Conservation (phyloP, 495 filamentous ascomycete species). For the Annulohypoxylon maeteangense region DNA sequence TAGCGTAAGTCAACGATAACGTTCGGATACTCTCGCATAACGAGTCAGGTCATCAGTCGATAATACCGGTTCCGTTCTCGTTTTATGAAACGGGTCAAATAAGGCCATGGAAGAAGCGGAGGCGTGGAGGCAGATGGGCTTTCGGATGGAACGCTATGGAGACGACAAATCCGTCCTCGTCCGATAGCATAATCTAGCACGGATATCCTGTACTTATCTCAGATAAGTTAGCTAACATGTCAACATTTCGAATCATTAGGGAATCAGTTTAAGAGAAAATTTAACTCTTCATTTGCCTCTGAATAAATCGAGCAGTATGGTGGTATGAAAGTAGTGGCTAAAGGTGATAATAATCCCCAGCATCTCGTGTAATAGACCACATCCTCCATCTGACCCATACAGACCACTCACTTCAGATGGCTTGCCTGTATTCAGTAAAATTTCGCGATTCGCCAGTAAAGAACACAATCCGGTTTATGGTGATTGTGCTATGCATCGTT, state of each 20-base stretch:
- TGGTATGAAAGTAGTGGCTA: background rate
- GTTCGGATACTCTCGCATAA: background rate
- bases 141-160: background rate
- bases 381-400: background rate
- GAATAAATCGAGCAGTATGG: background rate
- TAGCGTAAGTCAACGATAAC: background rate
- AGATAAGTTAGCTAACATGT: background rate
- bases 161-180: background rate
- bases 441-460: background rate
- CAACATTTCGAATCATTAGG: background rate
- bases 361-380: constrained; percentile 1
- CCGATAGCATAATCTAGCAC: background rate
- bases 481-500: background rate
- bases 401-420: background rate
- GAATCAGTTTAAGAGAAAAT: background rate
- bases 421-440: background rate
- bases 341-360: background rate
- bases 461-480: background rate
- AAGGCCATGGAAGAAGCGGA: background rate
- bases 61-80: background rate
- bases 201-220: background rate
- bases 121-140: background rate
- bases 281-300: background rate
- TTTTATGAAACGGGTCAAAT: background rate
- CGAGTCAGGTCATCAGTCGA: background rate